Conservation (phyloP, 164 flowering plant genomes). For the Stephania japonica region DNA sequence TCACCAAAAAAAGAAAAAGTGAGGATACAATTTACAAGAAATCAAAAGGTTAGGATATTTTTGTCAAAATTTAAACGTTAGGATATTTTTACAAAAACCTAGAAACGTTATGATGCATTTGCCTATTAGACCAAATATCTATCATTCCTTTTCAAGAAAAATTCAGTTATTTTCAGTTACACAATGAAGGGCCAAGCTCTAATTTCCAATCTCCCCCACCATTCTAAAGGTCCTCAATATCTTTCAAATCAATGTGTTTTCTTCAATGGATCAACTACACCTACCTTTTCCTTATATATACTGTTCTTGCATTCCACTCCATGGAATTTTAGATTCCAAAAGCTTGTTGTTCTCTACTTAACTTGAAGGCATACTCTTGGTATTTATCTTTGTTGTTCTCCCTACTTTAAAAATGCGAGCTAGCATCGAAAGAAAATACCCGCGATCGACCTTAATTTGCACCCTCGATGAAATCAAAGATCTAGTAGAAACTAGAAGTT, state of each 20-base stretch:
- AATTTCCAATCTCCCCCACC: background rate
- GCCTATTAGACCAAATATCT: too few species aligned
- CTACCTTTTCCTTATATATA: constrained; percentile 11
- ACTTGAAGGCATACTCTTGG: constrained; percentile 6
- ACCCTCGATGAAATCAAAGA: background rate
- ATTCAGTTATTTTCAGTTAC: constrained; percentile 1
- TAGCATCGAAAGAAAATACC: background rate
- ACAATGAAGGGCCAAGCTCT: background rate
- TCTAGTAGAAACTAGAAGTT: background rate
- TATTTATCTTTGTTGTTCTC: background rate
- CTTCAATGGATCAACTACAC: background rate
- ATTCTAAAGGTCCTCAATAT: background rate
- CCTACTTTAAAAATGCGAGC: background rate
- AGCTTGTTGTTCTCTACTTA: too few species aligned
- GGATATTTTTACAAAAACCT: too few species aligned
- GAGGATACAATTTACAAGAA: too few species aligned
- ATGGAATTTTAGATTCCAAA: background rate
- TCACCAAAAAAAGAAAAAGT: too few species aligned
- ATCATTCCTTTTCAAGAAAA: background rate
- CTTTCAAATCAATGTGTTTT: background rate
- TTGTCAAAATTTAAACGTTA: too few species aligned
- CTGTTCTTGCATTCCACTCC: constrained; percentile 25
- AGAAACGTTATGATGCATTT: too few species aligned
- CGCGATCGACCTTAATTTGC: background rate
- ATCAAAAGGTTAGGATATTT: too few species aligned